These are phyloP conservation scores for Diaporthe ilicicola DNA, from an alignment of 2,329 filamentous ascomycete genomes.

Conservation along the genomic window DNA sequence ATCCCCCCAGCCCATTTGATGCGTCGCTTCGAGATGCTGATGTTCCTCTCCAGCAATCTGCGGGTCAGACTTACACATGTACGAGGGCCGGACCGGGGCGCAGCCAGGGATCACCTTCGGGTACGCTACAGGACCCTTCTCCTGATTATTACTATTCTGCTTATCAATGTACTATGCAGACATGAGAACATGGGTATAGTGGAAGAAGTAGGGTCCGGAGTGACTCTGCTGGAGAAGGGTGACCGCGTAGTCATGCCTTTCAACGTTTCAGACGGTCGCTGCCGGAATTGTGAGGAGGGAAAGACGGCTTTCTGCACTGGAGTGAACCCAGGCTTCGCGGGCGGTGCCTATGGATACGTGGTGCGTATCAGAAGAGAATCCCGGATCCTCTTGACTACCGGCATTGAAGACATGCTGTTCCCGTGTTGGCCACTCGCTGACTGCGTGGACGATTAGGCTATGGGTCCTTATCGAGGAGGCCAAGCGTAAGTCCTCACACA, in stretches of 20 bases:
- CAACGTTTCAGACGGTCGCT: slow-evolving; percentile 71
- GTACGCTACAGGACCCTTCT: background rate
- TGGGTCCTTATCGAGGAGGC: slow-evolving; percentile 60
- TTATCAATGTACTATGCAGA: slow-evolving; percentile 35
- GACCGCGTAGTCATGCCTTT: slow-evolving; percentile 73
- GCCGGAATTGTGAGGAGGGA: slow-evolving; percentile 71
- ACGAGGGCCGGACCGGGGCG: slow-evolving; percentile 40
- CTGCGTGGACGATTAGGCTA: slow-evolving; percentile 47
- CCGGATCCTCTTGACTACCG: rapidly evolving
- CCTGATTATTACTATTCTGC: background rate
- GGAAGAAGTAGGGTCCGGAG: slow-evolving; percentile 63
- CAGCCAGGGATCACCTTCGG: slow-evolving; percentile 33
- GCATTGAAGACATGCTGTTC: background rate
- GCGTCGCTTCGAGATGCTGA: background rate
- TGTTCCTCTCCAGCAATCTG: slow-evolving; percentile 41
- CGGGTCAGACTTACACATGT: slow-evolving; percentile 46
- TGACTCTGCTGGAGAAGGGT: slow-evolving; percentile 68
- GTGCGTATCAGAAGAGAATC: background rate
- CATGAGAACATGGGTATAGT: slow-evolving; percentile 71
- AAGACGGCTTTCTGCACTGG: slow-evolving; percentile 73
- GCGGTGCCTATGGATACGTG: slow-evolving; percentile 44
- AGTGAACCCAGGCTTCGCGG: slow-evolving; percentile 49
- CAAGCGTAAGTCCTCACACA: slow-evolving; percentile 48
- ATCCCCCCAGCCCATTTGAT: too few relatives aligned
- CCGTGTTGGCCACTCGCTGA: slow-evolving; percentile 44